These are phyloP conservation scores for Psidium guajava DNA, from an alignment of 345 rosid species.

Conservation along the genomic window DNA sequence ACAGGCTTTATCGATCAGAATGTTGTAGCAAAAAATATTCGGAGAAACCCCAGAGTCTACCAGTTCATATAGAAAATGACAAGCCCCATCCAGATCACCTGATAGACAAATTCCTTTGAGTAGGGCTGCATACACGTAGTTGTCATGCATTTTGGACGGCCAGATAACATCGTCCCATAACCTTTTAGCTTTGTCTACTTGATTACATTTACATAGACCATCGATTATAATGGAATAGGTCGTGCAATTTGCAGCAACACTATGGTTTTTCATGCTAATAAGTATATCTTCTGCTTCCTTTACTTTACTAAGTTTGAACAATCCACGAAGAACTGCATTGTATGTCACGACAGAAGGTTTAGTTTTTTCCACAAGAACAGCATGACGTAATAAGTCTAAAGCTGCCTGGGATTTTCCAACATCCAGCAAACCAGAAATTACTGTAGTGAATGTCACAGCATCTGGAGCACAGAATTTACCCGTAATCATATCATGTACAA, in stretches of 20 bases:
- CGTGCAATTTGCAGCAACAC: conserved; percentile 33
- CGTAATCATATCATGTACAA: conserved; percentile 58
- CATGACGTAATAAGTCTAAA: conserved; percentile 30
- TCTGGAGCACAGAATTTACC: conserved; percentile 75
- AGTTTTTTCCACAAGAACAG: conserved; percentile 36
- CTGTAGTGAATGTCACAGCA: conserved; percentile 60
- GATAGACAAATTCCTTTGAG: conserved; percentile 61
- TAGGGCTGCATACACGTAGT: conserved; percentile 63
- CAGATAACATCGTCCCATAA: conserved; percentile 76
- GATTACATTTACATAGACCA: conserved; percentile 39
- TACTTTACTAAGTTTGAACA: conserved; percentile 35
- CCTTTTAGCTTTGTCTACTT: conserved; percentile 49
- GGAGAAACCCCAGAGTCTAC: conserved; percentile 63
- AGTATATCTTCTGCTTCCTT: conserved; percentile 45
- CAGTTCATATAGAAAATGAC: conserved; percentile 68
- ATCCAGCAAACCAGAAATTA: conserved; percentile 46
- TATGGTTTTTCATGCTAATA: conserved; percentile 32
- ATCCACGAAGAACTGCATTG: conserved; percentile 57
- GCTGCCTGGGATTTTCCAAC: conserved; percentile 54
- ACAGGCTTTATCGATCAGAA: conserved; percentile 61
- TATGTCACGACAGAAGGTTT: conserved; percentile 57
- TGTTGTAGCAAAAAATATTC: conserved; percentile 56
- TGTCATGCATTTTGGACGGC: conserved; percentile 70
- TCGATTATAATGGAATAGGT: conserved; percentile 49
- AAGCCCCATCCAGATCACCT: conserved; percentile 46